Evolutionary conservation across 148 eudicot genomes (phyloP).

Genomic region (Rhododendron molle): DNA sequence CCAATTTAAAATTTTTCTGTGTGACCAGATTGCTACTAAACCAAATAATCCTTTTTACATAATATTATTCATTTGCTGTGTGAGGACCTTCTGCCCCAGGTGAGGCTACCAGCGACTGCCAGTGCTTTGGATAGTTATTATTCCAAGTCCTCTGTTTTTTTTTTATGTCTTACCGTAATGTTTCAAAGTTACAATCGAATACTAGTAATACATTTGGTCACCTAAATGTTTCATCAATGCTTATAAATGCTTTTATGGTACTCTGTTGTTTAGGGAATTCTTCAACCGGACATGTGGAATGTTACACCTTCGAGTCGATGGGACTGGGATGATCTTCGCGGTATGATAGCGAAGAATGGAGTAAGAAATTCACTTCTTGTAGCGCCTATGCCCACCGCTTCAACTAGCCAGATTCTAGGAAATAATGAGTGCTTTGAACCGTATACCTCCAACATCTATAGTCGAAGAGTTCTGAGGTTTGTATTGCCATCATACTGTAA

Average conservation of each 20-base stretch:
- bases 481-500: background rate
- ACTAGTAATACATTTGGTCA: constrained; percentile 26
- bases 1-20: background rate
- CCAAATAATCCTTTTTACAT: background rate
- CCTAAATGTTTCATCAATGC: constrained; percentile 12
- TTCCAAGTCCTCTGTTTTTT: background rate
- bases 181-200: background rate
- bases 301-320: constrained; percentile 77
- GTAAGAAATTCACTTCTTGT: constrained; percentile 89
- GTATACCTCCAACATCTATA: constrained; percentile 90
- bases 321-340: constrained; percentile 79
- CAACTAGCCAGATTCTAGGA: constrained; percentile 96
- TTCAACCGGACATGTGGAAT: constrained; percentile 99
- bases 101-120: background rate
- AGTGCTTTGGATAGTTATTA: background rate
- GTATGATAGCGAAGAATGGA: constrained; percentile 65
- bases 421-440: constrained; percentile 99
- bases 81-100: background rate
- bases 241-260: background rate
- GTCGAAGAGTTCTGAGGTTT: constrained; percentile 90
- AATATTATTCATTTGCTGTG: background rate
- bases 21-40: background rate
- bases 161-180: background rate
- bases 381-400: constrained; percentile 99
- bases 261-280: constrained; percentile 54